These are phyloP conservation scores for Yamadazyma scolyti DNA, from an alignment of 805 yeast genomes.

Conservation along the genomic window DNA sequence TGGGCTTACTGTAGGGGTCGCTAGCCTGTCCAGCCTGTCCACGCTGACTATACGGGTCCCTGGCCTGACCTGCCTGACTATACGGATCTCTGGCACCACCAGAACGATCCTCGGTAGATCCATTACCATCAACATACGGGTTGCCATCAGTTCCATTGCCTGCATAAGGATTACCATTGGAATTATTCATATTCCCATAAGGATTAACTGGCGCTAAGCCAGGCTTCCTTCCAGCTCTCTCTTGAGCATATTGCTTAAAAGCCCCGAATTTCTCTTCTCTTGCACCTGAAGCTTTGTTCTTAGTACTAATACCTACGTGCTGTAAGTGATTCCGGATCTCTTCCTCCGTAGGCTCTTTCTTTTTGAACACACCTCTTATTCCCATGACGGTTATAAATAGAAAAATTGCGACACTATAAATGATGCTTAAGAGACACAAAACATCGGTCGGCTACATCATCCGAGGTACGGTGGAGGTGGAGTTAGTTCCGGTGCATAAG, in stretches of 20 bases:
- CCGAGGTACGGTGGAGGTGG: too few relatives aligned
- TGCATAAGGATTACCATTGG: slow-evolving; percentile 10
- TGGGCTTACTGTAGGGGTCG: slow-evolving; percentile 4
- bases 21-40: neutral
- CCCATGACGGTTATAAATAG: too few relatives aligned
- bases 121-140: slow-evolving; percentile 3
- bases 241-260: slow-evolving; percentile 46
- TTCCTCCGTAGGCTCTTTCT: slow-evolving; percentile 48
- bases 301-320: slow-evolving; percentile 40
- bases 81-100: neutral
- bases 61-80: neutral
- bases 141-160: slow-evolving; percentile 2
- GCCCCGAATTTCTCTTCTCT: slow-evolving; percentile 51
- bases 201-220: slow-evolving; percentile 42
- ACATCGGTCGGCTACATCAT: too few relatives aligned
- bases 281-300: slow-evolving; percentile 17
- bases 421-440: too few relatives aligned
- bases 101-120: too few relatives aligned
- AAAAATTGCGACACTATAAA: too few relatives aligned
- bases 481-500: too few relatives aligned
- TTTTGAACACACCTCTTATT: slow-evolving; percentile 41
- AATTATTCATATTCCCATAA: slow-evolving; percentile 27
- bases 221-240: slow-evolving; percentile 29
- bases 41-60: neutral
- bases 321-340: slow-evolving; percentile 41